Evolutionary conservation across 805 yeast species (phyloP).

Genomic region (Wickerhamomyces tratensis): DNA sequence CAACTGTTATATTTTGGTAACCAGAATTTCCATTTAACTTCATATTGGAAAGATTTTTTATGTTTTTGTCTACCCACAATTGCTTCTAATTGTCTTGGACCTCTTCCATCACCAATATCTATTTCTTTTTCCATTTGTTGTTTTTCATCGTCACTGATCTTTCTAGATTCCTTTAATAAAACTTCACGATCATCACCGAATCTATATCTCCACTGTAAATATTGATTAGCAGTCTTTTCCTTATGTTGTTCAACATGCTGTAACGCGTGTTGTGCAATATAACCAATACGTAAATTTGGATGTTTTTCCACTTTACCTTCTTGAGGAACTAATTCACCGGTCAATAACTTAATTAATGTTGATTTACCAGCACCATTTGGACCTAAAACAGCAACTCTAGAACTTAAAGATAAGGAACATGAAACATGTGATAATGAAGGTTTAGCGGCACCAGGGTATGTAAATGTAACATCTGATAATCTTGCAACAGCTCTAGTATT

Average conservation of each 20-base stretch:
- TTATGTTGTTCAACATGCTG: conserved; percentile 96
- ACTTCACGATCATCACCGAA: conserved; percentile 99
- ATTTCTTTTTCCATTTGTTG: conserved; percentile 69
- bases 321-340: conserved; percentile 84
- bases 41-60: conserved; percentile 95
- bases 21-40: conserved; percentile 88
- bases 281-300: conserved; percentile 96
- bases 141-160: conserved; percentile 70
- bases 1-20: conserved; percentile 89
- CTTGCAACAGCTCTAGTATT: conserved; percentile 90
- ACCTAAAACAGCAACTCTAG: conserved; percentile 93
- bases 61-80: conserved; percentile 95
- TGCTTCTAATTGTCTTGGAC: conserved; percentile 84
- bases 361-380: conserved; percentile 99
- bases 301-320: conserved; percentile 93
- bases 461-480: conserved; percentile 73
- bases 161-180: conserved; percentile 84
- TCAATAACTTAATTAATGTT: conserved; percentile 83
- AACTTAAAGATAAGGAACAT: conserved; percentile 88
- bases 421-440: conserved; percentile 76
- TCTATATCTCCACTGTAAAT: conserved; percentile 96
- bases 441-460: conserved; percentile 83
- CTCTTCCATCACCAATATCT: conserved; percentile 79
- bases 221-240: conserved; percentile 96
- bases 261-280: conserved; percentile 97